A percentile compares a stretch with the other conserved stretches of the same genome.
These are phyloP conservation scores for Potentilla sterilis DNA, from an alignment of 306 rosid genomes.

Conservation along the genomic window DNA sequence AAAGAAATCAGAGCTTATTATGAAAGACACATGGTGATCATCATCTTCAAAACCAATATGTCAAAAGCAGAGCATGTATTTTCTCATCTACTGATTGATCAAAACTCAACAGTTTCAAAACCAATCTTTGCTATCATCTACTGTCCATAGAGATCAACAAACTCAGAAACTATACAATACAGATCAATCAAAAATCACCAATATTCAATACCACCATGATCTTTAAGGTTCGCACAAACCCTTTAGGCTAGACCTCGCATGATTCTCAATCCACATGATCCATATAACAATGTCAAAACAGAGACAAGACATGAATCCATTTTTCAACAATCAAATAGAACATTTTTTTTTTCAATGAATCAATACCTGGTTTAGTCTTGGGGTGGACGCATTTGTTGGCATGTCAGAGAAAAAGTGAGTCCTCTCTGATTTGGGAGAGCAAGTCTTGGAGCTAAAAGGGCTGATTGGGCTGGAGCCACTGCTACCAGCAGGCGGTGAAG, in stretches of 20 bases:
- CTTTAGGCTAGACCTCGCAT: neutral
- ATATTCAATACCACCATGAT: neutral
- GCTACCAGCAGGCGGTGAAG: constrained; percentile 45
- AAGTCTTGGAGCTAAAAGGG: constrained; percentile 18
- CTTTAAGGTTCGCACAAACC: neutral
- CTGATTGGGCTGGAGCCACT: constrained; percentile 18
- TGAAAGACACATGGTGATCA: neutral
- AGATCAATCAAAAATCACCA: neutral
- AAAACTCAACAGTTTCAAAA: neutral
- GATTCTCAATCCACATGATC: neutral
- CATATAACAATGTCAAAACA: neutral
- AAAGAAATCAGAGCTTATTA: neutral
- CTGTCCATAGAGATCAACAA: neutral
- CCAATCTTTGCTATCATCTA: neutral
- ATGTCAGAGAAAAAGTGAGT: constrained; percentile 15
- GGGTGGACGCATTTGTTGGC: constrained; percentile 33
- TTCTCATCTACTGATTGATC: neutral
- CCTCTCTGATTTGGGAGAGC: constrained; percentile 21
- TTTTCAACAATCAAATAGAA: neutral
- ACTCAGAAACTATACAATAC: neutral
- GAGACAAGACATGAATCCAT: neutral
- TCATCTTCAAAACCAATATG: neutral
- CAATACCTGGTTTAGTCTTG: constrained; percentile 43
- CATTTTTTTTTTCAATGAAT: neutral
- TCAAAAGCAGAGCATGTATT: neutral